Base-by-base conservation (phyloP, 1,284 basidiomycete genomes). In the Ceratobasidium sp. region DNA sequence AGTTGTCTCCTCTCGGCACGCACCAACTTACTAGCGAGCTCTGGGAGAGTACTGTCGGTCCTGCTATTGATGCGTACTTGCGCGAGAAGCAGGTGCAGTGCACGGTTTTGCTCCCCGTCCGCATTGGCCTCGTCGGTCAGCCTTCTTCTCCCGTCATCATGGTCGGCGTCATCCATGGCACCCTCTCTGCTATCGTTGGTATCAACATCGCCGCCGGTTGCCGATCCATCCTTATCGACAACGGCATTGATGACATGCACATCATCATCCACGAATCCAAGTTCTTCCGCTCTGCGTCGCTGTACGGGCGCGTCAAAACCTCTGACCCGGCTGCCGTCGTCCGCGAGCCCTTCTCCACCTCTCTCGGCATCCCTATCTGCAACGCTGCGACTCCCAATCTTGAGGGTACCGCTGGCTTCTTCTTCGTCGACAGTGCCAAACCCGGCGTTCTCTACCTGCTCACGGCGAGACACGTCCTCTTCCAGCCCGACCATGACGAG, bases 91-190 rank as follows among this genome's bases (percentile, higher is more conserved):
- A 59, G 73, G 73, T 74, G 43, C 28, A 58, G 41, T 74, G 73
- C 41, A 63, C 72, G 13, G 50, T 55, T 41, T 13, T 66, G 35
- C n/a, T 64, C 21, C 58, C 71, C 5, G 35, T 47, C 8, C 47
- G 59, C 38, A 64, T 73, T 21, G 71, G 66, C 18, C n/a, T 32
- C 1, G 23, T 23, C 44, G 30, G 49, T 14, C 9, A 35, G 3
- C 16, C n/a, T 54, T 69, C 35, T 18, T 26, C 32, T 35, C 61
- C 63, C 21, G 71, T 75, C 30, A 46, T 77, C 72, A 73, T 62
- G 61, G 57, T 78, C 23, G 73, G 77, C 2, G 74, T 76, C 16
- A 21, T 44, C 32, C 75, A 52, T 43, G 66, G n/a, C 14, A 38
- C 71, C 57, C 75, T 75, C 64, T 30, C 69, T 50, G n/a, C 9